These are phyloP conservation scores for Catenaria anguillulae DNA, from an alignment of 371 early-diverging fungal species.

Conservation along the genomic window DNA sequence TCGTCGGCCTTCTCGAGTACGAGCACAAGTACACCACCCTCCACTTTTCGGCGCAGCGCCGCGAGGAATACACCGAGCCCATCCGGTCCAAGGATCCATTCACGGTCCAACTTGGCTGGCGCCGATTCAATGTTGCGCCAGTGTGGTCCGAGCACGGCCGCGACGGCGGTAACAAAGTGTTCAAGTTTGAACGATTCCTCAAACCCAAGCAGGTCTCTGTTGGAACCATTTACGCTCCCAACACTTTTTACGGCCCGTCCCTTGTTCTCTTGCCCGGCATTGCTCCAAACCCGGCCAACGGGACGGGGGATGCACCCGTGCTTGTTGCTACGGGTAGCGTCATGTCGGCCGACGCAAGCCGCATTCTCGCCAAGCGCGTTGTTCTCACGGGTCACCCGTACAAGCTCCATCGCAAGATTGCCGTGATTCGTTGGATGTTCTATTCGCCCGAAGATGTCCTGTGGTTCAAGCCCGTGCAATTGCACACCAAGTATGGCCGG, in stretches of 20 bases:
- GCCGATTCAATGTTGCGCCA: conserved; percentile 64
- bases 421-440: conserved; percentile 93
- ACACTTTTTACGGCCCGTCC: conserved; percentile 35
- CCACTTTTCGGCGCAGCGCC: conserved; percentile 57
- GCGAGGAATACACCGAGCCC: conserved; percentile 41
- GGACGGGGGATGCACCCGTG: conserved; percentile 21
- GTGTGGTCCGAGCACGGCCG: conserved; percentile 73
- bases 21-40: conserved; percentile 85
- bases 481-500: conserved; percentile 76
- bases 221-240: conserved; percentile 76
- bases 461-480: conserved; percentile 88
- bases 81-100: conserved; percentile 55
- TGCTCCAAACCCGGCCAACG: too few relatives aligned
- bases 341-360: conserved; percentile 55
- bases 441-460: conserved; percentile 62
- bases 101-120: conserved; percentile 72
- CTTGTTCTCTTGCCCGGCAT: not conserved
- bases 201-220: conserved; percentile 50
- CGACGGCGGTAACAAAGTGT: conserved; percentile 77
- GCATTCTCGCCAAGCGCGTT: conserved; percentile 86
- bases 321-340: conserved; percentile 67
- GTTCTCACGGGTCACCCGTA: conserved; percentile 87
- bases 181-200: conserved; percentile 84
- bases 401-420: conserved; percentile 79
- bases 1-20: conserved; percentile 76